Conservation (phyloP, 2,329 filamentous ascomycete genomes). For the Exophiala mesophila region DNA sequence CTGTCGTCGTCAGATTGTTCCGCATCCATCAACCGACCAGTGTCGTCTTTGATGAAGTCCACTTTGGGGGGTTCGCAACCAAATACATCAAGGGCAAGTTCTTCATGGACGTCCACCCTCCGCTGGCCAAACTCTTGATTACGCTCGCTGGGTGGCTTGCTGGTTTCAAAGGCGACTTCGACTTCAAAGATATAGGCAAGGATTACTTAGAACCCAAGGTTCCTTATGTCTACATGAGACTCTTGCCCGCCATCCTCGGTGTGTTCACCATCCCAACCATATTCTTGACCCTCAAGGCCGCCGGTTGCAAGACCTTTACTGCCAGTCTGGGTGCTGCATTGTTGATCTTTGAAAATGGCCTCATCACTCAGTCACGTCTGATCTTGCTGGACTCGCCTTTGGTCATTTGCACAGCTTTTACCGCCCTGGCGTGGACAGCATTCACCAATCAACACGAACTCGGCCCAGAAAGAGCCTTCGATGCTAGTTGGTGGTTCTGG, state of each 20-base stretch:
- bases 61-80: conserved; percentile 95
- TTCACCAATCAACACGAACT: conserved; percentile 97
- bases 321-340: conserved; percentile 77
- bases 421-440: conserved; percentile 80
- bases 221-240: conserved; percentile 94
- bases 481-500: conserved; percentile 97
- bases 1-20: conserved; percentile 78
- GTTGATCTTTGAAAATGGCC: conserved; percentile 93
- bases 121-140: conserved; percentile 92
- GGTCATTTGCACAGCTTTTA: conserved; percentile 88
- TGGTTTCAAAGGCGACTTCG: conserved; percentile 91
- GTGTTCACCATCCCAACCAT: conserved; percentile 84
- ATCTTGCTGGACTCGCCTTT: conserved; percentile 95
- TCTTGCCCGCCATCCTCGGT: conserved; percentile 85
- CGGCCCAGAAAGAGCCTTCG: conserved; percentile 81
- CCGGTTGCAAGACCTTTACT: conserved; percentile 81
- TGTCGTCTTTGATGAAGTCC: conserved; percentile 98
- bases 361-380: conserved; percentile 88
- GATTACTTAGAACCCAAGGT: conserved; percentile 93
- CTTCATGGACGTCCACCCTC: conserved; percentile 99
- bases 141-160: conserved; percentile 91
- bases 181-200: conserved; percentile 99
- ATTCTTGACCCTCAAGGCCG: conserved; percentile 88
- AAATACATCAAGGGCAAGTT: conserved; percentile 99
- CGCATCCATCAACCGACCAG: conserved; percentile 93